Percentiles rank a stretch among this genome's conserved stretches.
These are phyloP conservation scores for Jimgerdemannia flammicorona DNA, from an alignment of 192 early-diverging fungal genomes.

Conservation along the genomic window DNA sequence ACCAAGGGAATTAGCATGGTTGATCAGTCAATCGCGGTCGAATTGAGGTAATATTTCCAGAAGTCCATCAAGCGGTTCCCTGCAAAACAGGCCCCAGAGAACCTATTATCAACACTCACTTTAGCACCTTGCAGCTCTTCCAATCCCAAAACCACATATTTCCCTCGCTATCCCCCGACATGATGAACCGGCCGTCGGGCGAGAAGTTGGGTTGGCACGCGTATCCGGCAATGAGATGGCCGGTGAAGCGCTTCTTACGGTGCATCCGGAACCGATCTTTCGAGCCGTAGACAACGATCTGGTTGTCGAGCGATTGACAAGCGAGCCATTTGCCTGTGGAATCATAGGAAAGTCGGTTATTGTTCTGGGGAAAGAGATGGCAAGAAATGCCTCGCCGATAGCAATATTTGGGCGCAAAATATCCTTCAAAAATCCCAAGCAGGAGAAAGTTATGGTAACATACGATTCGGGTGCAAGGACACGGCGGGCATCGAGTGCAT, in stretches of 20 bases:
- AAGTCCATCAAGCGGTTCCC: background rate
- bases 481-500: slow-evolving; percentile 98
- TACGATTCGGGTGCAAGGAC: slow-evolving; percentile 82
- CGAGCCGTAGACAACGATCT: slow-evolving; percentile 87
- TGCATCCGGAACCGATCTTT: slow-evolving; percentile 83
- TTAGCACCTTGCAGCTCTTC: slow-evolving; percentile 83
- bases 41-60: background rate
- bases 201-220: slow-evolving; percentile 93
- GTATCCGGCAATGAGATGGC: slow-evolving; percentile 95
- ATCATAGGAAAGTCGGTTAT: slow-evolving; percentile 7
- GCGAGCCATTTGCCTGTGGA: slow-evolving; percentile 86
- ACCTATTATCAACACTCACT: slow-evolving; percentile 25
- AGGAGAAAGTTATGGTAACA: slow-evolving; percentile 23
- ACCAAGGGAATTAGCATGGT: background rate
- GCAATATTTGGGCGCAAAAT: background rate
- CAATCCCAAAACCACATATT: slow-evolving; percentile 97
- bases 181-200: slow-evolving; percentile 84
- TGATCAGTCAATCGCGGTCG: background rate
- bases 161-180: slow-evolving; percentile 91
- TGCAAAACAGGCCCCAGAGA: background rate
- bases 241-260: slow-evolving; percentile 87
- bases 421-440: background rate
- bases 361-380: background rate
- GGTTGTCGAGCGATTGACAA: slow-evolving; percentile 94
- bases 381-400: slow-evolving; percentile 1